A percentile compares a stretch with the other conserved stretches of the same genome.
These are phyloP conservation scores for Croton laevigatus DNA, from an alignment of 441 rosid species.

Conservation along the genomic window DNA sequence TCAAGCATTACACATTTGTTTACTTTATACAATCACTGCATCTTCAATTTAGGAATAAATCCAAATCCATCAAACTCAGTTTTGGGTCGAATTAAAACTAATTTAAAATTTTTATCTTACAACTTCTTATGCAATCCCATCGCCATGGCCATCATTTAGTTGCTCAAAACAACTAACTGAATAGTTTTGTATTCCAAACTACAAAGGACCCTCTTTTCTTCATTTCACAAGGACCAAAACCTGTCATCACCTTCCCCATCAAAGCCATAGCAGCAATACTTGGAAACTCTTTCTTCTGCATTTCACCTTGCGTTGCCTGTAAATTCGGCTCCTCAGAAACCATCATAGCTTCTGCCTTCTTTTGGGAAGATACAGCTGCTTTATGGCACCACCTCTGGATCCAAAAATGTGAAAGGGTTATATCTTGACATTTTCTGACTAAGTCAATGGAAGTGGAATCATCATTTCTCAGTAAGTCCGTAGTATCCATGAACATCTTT, in stretches of 20 bases:
- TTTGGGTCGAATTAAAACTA: no score
- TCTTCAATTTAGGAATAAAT: no score
- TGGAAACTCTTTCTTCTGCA: conserved; percentile 61
- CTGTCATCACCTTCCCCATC: conserved; percentile 78
- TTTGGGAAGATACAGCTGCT: conserved; percentile 21
- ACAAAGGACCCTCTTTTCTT: conserved; percentile 47
- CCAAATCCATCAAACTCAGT: no score
- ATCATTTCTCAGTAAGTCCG: conserved; percentile 26
- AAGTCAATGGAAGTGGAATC: conserved; percentile 28
- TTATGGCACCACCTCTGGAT: conserved; percentile 70
- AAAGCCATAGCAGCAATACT: conserved; percentile 96
- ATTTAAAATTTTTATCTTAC: no score
- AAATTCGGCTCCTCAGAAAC: conserved; percentile 39
- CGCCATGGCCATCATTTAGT: not conserved
- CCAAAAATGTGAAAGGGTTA: conserved; percentile 56
- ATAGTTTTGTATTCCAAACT: conserved; percentile 59
- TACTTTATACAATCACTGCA: no score
- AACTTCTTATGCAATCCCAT: not conserved
- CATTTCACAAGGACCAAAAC: conserved; percentile 54
- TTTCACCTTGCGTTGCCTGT: conserved; percentile 27
- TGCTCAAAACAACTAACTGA: conserved; percentile 20
- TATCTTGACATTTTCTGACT: conserved; percentile 33
- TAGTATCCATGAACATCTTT: conserved; percentile 19
- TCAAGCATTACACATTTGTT: no score
- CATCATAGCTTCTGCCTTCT: conserved; percentile 28